Evolutionary conservation across 1,284 basidiomycete species (phyloP).

Genomic region (Meripilus lineatus): DNA sequence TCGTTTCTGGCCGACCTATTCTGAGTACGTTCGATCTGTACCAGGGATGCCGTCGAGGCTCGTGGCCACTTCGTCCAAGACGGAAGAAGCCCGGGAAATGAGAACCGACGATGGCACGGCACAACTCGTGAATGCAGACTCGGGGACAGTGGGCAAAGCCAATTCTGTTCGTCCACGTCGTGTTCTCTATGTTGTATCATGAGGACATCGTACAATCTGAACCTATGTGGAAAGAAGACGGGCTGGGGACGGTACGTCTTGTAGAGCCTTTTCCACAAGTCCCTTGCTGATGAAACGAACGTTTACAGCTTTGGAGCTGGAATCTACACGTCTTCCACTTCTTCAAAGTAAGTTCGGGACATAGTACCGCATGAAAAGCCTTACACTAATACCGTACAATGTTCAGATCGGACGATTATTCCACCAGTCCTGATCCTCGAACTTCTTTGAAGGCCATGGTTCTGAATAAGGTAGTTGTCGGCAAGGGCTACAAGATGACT

Average conservation of each 20-base stretch:
- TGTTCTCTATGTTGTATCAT: conserved; percentile 60
- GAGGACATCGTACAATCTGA: conserved; percentile 54
- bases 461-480: conserved; percentile 56
- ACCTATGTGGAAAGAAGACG: conserved; percentile 57
- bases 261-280: conserved; percentile 1
- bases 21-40: not conserved
- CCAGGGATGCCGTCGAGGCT: conserved; percentile 46
- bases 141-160: conserved; percentile 52
- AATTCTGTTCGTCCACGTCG: conserved; percentile 46
- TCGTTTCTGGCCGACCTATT: not conserved
- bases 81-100: conserved; percentile 54
- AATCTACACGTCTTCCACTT: conserved; percentile 55
- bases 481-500: conserved; percentile 43
- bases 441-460: conserved; percentile 42
- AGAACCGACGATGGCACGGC: conserved; percentile 56
- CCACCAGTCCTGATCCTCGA: conserved; percentile 32
- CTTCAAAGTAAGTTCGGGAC: conserved; percentile 59
- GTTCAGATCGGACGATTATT: conserved; percentile 44
- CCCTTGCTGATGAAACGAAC: not conserved
- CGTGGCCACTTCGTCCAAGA: conserved; percentile 48
- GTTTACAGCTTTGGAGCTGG: conserved; percentile 50
- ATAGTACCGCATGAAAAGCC: no score
- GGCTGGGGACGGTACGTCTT: conserved; percentile 52
- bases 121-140: conserved; percentile 49
- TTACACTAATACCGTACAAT: no score